phyloP scores from a whole-genome alignment of 75 land plant genomes.

The Pinus taeda region DNA sequence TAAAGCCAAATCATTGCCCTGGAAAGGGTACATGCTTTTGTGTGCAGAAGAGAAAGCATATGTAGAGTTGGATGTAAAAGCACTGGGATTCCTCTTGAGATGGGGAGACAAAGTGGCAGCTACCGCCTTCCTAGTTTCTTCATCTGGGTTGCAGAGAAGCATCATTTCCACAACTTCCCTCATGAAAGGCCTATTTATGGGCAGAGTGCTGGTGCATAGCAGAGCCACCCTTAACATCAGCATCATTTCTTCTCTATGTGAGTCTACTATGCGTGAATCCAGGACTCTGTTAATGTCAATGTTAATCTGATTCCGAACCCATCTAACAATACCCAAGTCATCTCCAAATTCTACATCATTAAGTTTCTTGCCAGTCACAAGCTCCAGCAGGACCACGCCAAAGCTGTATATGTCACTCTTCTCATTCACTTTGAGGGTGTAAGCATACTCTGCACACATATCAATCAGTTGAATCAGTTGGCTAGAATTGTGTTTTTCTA shows the following conservation, averaged over 20 bases:
- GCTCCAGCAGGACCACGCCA: conserved; percentile 76
- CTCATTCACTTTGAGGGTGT: conserved; percentile 58
- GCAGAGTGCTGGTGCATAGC: conserved; percentile 27
- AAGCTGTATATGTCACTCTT: conserved; percentile 81
- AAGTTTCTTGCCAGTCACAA: conserved; percentile 65
- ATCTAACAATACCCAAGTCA: conserved; percentile 15
- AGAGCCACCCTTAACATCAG: conserved; percentile 10
- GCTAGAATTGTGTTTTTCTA: not conserved
- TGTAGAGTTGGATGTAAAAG: not conserved
- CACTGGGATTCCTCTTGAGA: conserved; percentile 10
- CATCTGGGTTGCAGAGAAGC: conserved; percentile 8
- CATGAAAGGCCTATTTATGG: conserved; percentile 23
- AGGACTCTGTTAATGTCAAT: conserved; percentile 20
- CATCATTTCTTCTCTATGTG: not conserved
- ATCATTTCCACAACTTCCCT: conserved; percentile 24
- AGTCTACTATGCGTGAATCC: not conserved
- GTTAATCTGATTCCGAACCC: conserved; percentile 23
- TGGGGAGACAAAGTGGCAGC: conserved; percentile 6
- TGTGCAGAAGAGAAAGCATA: not conserved
- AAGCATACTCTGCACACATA: conserved; percentile 50
- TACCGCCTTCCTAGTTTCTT: not conserved
- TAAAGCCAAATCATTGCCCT: no score
- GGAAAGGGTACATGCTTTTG: no score
- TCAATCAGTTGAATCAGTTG: not conserved
- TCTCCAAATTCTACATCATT: conserved; percentile 26